A percentile compares a stretch with the other conserved stretches of the same genome.
Conservation (phyloP, 257 asterid genomes). For the Solanum verrucosum region DNA sequence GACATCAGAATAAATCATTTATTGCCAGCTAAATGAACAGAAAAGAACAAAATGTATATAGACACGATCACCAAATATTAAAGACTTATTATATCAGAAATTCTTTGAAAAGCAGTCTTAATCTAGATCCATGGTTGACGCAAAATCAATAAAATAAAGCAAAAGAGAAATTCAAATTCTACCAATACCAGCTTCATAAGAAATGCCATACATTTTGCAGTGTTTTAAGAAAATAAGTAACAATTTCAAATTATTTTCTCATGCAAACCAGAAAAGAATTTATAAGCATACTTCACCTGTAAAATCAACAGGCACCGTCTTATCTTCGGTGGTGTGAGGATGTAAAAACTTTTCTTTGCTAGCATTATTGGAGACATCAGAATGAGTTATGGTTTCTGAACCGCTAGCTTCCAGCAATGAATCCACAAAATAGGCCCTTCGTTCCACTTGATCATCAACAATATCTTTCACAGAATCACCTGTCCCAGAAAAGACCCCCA, state of each 20-base stretch:
- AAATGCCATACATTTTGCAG: not conserved
- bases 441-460: conserved; percentile 45
- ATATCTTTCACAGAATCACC: conserved; percentile 42
- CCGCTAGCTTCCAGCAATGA: conserved; percentile 42
- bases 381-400: conserved; percentile 22
- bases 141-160: not conserved
- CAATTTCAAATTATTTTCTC: not conserved
- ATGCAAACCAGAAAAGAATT: not conserved
- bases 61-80: not conserved
- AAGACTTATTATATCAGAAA: not conserved
- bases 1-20: not conserved
- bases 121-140: not conserved
- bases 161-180: not conserved
- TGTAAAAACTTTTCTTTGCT: conserved; percentile 29
- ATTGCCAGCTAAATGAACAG: not conserved
- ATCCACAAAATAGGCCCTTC: conserved; percentile 80
- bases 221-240: not conserved
- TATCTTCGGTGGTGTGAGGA: conserved; percentile 22
- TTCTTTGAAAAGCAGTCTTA: not conserved
- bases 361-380: conserved; percentile 23
- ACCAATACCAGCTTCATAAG: not conserved
- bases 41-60: not conserved
- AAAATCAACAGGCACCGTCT: not conserved
- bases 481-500: conserved; percentile 4
- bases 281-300: conserved; percentile 17